Evolutionary conservation across 495 filamentous ascomycete species (phyloP), one percentile per base, ranked within the genome.

Genomic region (Delitschia confertaspora): DNA sequence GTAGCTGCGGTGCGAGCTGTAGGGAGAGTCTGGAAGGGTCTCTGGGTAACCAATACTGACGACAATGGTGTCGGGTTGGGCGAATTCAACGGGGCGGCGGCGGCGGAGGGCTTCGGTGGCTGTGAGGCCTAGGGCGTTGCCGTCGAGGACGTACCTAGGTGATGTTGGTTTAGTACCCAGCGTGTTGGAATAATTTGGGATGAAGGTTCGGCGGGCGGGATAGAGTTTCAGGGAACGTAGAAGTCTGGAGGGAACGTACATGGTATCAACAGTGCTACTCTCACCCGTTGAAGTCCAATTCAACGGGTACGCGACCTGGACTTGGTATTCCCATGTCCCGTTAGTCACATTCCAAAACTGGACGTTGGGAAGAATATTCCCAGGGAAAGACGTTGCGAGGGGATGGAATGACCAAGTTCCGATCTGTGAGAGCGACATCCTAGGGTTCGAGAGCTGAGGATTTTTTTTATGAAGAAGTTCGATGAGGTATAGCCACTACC

Each of bases 31-130:
- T 3, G 40, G 6, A 13, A 45, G 33, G n/a, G 18, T n/a, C 2
- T 34, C 33, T 2, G 41, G 42, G 24, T 51, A 51, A 2, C 48
- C 48, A 16, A 51, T 33, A 29, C 27, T 35, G 21, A 51, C 48
- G 16, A 46, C 42, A 16, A 51, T 46, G 35, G 35, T 41, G 21
- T 51, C 48, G 1, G 36, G 27, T 23, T 41, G 34, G 36, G 17
- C 33, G 22, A 33, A 41, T 11, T 51, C 48, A 16, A 51, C 48
- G 2, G 48, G 35, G 10, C 48, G 48, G n/a, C 48, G 48, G 9
- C 36, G 25, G n/a, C 48, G 48, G 35, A 51, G 35, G 16, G 48
- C 48, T 20, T 51, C 48, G 16, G 48, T 41, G 10, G 48, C 48
- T 7, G 41, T 26, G 6, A 21, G 11, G 20, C 34, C 48, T 10